A percentile compares a stretch with the other conserved stretches of the same genome.
phyloP scores from a whole-genome alignment of 2,329 filamentous ascomycete genomes.

The Talaromyces marneffei region DNA sequence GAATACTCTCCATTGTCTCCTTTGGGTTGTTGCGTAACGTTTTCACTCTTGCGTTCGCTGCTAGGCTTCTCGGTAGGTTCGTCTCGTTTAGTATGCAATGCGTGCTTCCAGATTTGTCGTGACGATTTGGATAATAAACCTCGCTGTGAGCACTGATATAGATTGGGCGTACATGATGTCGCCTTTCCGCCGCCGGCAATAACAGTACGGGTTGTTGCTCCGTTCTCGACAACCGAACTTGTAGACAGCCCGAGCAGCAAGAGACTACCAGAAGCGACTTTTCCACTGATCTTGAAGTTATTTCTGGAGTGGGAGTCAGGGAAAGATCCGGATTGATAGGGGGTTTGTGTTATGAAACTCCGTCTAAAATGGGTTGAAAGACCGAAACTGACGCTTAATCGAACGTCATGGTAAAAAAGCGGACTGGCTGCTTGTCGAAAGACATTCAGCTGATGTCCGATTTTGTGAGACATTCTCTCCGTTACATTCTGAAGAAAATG shows the following conservation, averaged over 20 bases:
- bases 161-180: slow-evolving; percentile 20
- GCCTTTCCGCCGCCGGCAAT: slow-evolving; percentile 26
- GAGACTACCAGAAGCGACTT: slow-evolving; percentile 52
- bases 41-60: slow-evolving; percentile 16
- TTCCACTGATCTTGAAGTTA: slow-evolving; percentile 42
- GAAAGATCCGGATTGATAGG: slow-evolving; percentile 7
- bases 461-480: slow-evolving; percentile 42
- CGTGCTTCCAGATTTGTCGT: slow-evolving; percentile 25
- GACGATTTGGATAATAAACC: slow-evolving; percentile 16
- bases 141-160: slow-evolving; percentile 18
- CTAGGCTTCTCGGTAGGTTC: slow-evolving; percentile 15
- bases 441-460: slow-evolving; percentile 44
- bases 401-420: slow-evolving; percentile 25
- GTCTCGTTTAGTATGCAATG: slow-evolving; percentile 28
- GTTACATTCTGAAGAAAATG: slow-evolving; percentile 36
- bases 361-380: slow-evolving; percentile 16
- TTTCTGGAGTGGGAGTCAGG: slow-evolving; percentile 5
- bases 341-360: slow-evolving; percentile 10
- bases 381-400: slow-evolving; percentile 22
- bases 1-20: slow-evolving; percentile 15
- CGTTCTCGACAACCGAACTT: slow-evolving; percentile 27
- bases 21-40: neutral
- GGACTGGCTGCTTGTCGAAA: slow-evolving; percentile 36
- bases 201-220: slow-evolving; percentile 28
- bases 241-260: slow-evolving; percentile 45